These are phyloP conservation scores for Camillea tinctor DNA, from an alignment of 2,329 filamentous ascomycete genomes.

Conservation along the genomic window DNA sequence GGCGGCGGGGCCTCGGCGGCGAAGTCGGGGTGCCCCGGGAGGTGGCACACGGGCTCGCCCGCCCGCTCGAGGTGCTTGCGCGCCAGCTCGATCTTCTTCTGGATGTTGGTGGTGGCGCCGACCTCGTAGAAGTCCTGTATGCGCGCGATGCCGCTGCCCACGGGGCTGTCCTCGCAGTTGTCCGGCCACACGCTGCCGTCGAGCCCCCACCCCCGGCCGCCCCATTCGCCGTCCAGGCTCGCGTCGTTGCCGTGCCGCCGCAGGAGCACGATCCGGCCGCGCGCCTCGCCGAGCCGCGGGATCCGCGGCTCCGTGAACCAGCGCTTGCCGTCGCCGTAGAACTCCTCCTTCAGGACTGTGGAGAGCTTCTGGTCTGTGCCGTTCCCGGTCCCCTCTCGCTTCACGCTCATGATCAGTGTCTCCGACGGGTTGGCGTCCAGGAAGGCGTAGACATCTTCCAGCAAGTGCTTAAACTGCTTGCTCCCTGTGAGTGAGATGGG, in stretches of 20 bases:
- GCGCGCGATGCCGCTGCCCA: constrained; percentile 69
- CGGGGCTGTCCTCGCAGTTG: constrained; percentile 76
- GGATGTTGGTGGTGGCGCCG: constrained; percentile 69
- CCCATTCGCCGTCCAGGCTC: constrained; percentile 49
- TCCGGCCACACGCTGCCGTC: constrained; percentile 75
- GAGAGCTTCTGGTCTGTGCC: constrained; percentile 78
- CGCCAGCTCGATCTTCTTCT: constrained; percentile 74
- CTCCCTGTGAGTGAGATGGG: constrained; percentile 79
- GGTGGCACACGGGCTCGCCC: constrained; percentile 48
- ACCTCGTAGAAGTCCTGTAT: constrained; percentile 97
- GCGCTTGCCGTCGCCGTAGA: constrained; percentile 54
- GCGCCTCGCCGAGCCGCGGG: constrained; percentile 73
- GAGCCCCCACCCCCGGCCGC: constrained; percentile 54
- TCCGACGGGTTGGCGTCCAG: constrained; percentile 76
- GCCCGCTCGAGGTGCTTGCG: constrained; percentile 76
- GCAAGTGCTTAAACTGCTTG: constrained; percentile 74
- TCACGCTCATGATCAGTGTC: constrained; percentile 81
- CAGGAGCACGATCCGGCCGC: constrained; percentile 81
- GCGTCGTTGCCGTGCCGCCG: constrained; percentile 73
- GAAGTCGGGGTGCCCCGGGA: constrained; percentile 37
- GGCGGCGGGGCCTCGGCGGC: constrained; percentile 32
- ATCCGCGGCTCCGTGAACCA: constrained; percentile 82
- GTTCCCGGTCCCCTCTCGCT: constrained; percentile 83
- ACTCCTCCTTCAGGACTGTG: constrained; percentile 70
- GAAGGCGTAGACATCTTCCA: constrained; percentile 71